Evolutionary conservation across 495 filamentous ascomycete genomes (phyloP), one percentile per base, ranked within the genome.

Genomic region (Penicillium pancosmium): DNA sequence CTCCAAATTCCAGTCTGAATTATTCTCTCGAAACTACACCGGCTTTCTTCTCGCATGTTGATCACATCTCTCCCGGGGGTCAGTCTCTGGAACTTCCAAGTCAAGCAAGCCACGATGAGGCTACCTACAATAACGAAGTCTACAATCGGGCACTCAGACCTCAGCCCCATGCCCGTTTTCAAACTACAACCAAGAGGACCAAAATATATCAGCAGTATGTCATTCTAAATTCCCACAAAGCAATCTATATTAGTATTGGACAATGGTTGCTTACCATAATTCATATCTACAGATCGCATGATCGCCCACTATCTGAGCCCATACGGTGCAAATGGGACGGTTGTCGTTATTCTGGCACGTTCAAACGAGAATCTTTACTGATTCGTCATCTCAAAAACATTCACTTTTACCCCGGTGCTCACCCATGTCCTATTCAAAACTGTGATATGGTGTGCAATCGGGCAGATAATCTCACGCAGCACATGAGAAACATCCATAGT

Each of bases 381-480:
- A 43, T 55, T 31, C 53, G 53, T 10, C 53, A 55, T 31, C 40
- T 55, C 5, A 15, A 43, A 47, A 46, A 43, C 5, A 16, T 55
- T 11, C 53, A 55, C 18, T 27, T 55, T n/a, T 33, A n/a, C 23
- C 5, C 53, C 12, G 10, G 19, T 9, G 21, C 25, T 23, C 38
- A 55, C 10, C 38, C 19, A 15, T 55, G 53, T 44, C 40, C 38
- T n/a, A 11, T 34, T 34, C 12, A 33, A 18, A 10, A 33, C 1
- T 55, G 53, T 23, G 23, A 33, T 21, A 55, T 31, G 53, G 53
- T 55, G 25, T 55, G 38, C 53, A 55, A 55, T 31, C 53, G 53
- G 2, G 16, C 25, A 2, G 53, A 55, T 31, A 55, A 55, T 6
- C 40, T 55, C 2, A 55, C 5, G 38, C 53, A 55, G 18, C 53